phyloP scores from a whole-genome alignment of 768 basidiomycete species.

The Rhodotorula diobovata region DNA sequence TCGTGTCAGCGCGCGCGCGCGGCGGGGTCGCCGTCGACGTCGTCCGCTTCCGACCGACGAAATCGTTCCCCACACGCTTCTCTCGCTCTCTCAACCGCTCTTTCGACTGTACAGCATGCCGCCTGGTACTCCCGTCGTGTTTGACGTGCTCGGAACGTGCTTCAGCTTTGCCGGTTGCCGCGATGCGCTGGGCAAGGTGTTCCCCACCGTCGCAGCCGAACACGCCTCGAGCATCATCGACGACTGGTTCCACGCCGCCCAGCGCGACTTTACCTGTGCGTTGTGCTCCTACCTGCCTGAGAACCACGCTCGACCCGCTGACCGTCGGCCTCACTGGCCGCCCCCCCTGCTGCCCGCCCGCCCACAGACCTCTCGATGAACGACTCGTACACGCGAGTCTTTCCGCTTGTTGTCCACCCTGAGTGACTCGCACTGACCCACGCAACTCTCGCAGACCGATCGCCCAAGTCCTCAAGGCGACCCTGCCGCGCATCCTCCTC shows the following conservation, averaged over 20 bases:
- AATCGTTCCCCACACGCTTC: too few relatives aligned
- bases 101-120: too few relatives aligned
- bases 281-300: background rate
- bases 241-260: conserved; percentile 31
- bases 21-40: too few relatives aligned
- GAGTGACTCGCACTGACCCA: background rate
- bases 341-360: background rate
- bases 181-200: background rate
- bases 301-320: background rate
- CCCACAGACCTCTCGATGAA: conserved; percentile 22
- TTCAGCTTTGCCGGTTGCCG: background rate
- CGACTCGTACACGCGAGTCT: conserved; percentile 14
- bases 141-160: background rate
- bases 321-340: too few relatives aligned
- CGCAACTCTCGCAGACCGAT: conserved; percentile 8
- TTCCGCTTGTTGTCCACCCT: background rate
- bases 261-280: conserved; percentile 35
- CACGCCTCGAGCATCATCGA: background rate
- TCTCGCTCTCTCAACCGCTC: too few relatives aligned
- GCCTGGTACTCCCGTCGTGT: background rate
- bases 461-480: conserved; percentile 17
- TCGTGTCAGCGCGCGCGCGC: too few relatives aligned
- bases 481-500: conserved; percentile 22
- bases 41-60: too few relatives aligned
- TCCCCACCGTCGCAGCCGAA: background rate